Percentiles rank a stretch among this genome's conserved stretches.
phyloP scores from a whole-genome alignment of 129 eudicot species.

The Rutidosis leptorrhynchoides region DNA sequence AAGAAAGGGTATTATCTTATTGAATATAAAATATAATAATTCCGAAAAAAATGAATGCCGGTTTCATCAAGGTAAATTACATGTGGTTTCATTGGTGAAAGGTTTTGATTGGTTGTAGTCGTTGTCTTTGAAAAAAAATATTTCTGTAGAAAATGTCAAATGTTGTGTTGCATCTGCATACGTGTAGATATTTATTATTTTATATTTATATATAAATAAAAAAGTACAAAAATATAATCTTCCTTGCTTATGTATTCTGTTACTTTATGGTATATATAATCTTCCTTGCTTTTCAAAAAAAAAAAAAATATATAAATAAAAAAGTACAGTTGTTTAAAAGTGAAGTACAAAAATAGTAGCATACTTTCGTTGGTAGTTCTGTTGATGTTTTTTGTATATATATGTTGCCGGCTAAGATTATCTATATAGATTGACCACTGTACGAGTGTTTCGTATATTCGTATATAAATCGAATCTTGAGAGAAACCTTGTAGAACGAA shows the following conservation, averaged over 20 bases:
- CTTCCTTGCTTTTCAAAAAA: too few species aligned
- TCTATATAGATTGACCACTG: not conserved
- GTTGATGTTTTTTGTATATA: not conserved
- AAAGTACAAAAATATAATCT: too few species aligned
- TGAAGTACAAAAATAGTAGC: not conserved
- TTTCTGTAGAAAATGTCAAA: slow-evolving; percentile 9
- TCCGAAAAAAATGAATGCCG: slow-evolving; percentile 24
- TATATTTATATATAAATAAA: too few species aligned
- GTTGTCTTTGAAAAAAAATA: slow-evolving; percentile 14
- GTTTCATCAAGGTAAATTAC: slow-evolving; percentile 20
- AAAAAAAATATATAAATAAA: too few species aligned
- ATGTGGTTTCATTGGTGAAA: slow-evolving; percentile 24
- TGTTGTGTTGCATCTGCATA: slow-evolving; percentile 4
- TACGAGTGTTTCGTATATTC: not conserved
- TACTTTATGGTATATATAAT: too few species aligned
- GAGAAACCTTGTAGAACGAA: not conserved
- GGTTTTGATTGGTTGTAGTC: slow-evolving; percentile 15
- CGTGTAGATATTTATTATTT: not conserved
- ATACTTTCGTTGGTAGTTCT: not conserved
- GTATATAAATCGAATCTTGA: not conserved
- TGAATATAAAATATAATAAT: slow-evolving; percentile 14
- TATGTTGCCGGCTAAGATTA: not conserved
- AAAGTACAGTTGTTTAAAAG: not conserved
- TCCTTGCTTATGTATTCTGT: too few species aligned
- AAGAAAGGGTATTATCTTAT: slow-evolving; percentile 17